Evolutionary conservation across 805 yeast species (phyloP).

Genomic region (Priceomyces medius): DNA sequence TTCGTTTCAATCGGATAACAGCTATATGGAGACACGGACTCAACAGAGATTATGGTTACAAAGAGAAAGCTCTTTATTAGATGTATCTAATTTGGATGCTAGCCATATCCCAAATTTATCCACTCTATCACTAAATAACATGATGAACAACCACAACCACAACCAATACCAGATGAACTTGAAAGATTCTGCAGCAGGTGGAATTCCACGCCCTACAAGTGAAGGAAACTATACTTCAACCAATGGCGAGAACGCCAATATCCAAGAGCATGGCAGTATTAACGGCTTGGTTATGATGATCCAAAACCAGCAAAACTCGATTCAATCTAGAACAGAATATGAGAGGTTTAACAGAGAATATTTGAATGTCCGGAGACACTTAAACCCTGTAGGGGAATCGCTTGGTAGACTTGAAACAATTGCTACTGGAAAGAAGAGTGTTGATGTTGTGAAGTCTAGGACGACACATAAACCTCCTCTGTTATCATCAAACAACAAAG

Average conservation of each 20-base stretch:
- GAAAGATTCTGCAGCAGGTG: slow-evolving; percentile 8
- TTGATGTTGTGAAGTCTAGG: slow-evolving; percentile 24
- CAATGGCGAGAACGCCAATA: not conserved
- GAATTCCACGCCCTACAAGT: not conserved
- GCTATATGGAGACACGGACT: slow-evolving; percentile 58
- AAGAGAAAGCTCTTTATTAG: slow-evolving; percentile 69
- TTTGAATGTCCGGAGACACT: slow-evolving; percentile 62
- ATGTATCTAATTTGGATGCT: slow-evolving; percentile 40
- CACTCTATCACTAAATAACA: slow-evolving; percentile 36
- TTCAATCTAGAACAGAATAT: slow-evolving; percentile 69
- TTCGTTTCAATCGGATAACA: slow-evolving; percentile 7
- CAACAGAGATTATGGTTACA: slow-evolving; percentile 85
- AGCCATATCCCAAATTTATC: slow-evolving; percentile 35
- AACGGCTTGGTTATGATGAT: slow-evolving; percentile 31
- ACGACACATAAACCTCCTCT: slow-evolving; percentile 8
- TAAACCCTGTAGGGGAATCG: slow-evolving; percentile 68
- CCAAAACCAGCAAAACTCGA: slow-evolving; percentile 42
- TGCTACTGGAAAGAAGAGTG: slow-evolving; percentile 15
- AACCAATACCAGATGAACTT: slow-evolving; percentile 23
- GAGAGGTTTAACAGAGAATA: slow-evolving; percentile 77
- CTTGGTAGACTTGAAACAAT: slow-evolving; percentile 47
- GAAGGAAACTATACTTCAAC: slow-evolving; percentile 6
- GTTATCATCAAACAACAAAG: slow-evolving; percentile 3
- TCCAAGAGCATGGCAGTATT: slow-evolving; percentile 8
- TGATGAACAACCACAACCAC: slow-evolving; percentile 34